A percentile compares a stretch with the other conserved stretches of the same genome.
Conservation (phyloP, 2,329 filamentous ascomycete genomes). For the Diaporthe sp. region DNA sequence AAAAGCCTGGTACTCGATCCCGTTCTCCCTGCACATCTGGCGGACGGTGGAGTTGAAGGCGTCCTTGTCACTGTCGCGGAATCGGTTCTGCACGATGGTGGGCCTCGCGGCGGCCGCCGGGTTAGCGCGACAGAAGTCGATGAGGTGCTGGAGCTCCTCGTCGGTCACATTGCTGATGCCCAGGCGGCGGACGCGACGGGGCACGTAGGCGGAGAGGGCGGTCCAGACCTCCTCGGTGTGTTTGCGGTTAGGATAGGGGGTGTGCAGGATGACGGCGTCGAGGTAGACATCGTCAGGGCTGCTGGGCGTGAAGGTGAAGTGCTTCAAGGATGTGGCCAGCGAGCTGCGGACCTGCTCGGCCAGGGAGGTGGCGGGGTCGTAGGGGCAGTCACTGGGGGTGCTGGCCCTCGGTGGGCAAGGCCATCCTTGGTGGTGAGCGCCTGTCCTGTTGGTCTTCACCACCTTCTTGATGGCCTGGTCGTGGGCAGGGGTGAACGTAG, state of each 20-base stretch:
- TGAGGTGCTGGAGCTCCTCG: conserved; percentile 67
- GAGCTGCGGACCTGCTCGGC: conserved; percentile 77
- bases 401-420: conserved; percentile 1
- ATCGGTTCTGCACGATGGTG: conserved; percentile 80
- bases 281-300: conserved; percentile 62
- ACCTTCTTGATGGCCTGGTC: conserved; percentile 63
- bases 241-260: conserved; percentile 60
- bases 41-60: conserved; percentile 73
- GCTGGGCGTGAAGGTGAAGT: conserved; percentile 64
- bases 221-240: conserved; percentile 76
- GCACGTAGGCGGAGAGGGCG: conserved; percentile 76
- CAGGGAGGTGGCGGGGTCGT: conserved; percentile 70
- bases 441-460: neutral
- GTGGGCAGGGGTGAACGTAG: conserved; percentile 80
- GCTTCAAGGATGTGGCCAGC: conserved; percentile 74
- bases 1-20: conserved; percentile 66
- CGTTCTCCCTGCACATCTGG: conserved; percentile 58
- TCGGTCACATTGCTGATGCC: conserved; percentile 84
- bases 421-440: neutral
- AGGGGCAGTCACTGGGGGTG: conserved; percentile 71
- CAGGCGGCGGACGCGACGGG: conserved; percentile 72
- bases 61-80: conserved; percentile 64
- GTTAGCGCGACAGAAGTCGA: conserved; percentile 56
- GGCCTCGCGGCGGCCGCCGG: conserved; percentile 60
- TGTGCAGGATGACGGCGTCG: conserved; percentile 82